Percentiles rank a stretch among this genome's conserved stretches.
phyloP scores from a whole-genome alignment of 768 basidiomycete species.

The Exidia glandulosa region DNA sequence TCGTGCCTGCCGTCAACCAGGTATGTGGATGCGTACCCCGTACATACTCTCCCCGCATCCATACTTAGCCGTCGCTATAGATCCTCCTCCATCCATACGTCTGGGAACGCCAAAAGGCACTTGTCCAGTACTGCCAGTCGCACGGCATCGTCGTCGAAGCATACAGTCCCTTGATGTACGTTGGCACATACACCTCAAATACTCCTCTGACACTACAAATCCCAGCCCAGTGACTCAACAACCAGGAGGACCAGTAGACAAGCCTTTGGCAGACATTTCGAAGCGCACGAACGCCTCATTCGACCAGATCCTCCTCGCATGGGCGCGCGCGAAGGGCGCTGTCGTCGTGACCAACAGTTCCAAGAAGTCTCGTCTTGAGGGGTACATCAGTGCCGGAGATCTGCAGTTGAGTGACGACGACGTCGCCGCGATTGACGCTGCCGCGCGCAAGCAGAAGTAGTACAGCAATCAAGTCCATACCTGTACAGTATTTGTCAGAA shows the following conservation, averaged over 20 bases:
- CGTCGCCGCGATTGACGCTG: too few species aligned
- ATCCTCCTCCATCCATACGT: slow-evolving; percentile 67
- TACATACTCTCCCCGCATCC: neutral
- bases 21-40: too few species aligned
- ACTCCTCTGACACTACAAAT: neutral
- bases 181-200: neutral
- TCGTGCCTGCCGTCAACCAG: slow-evolving; percentile 61
- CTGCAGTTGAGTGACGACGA: too few species aligned
- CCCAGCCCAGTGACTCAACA: slow-evolving; percentile 45
- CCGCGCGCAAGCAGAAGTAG: too few species aligned
- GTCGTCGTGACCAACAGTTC: slow-evolving; percentile 55
- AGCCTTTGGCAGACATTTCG: slow-evolving; percentile 44
- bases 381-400: slow-evolving; percentile 59
- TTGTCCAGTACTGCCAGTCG: slow-evolving; percentile 45
- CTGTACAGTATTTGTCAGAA: too few species aligned
- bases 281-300: slow-evolving; percentile 36
- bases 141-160: slow-evolving; percentile 61
- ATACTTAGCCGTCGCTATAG: slow-evolving; percentile 19
- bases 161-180: slow-evolving; percentile 56
- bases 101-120: slow-evolving; percentile 36
- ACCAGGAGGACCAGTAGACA: slow-evolving; percentile 55
- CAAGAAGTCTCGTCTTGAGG: slow-evolving; percentile 51
- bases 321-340: slow-evolving; percentile 59
- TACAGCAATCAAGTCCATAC: too few species aligned
- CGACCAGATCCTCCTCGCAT: slow-evolving; percentile 62